Conservation (phyloP, 768 basidiomycete species). For the Amanita rubescens region DNA sequence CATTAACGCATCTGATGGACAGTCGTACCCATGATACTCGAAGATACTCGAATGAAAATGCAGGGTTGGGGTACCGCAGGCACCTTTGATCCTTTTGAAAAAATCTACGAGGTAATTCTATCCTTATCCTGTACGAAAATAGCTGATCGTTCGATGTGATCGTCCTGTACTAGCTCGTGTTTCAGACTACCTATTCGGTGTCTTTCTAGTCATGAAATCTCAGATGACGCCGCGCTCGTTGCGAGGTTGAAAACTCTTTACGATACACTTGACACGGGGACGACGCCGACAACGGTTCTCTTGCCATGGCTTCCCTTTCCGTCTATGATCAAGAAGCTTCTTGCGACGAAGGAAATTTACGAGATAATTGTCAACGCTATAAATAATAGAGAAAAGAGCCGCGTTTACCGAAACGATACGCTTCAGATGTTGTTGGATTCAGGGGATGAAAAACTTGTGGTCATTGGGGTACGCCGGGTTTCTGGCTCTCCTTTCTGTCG, state of each 20-base stretch:
- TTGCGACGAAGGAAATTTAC: slow-evolving; percentile 72
- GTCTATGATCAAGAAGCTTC: slow-evolving; percentile 62
- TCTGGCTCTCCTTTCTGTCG: slow-evolving; percentile 11
- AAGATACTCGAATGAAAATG: slow-evolving; percentile 56
- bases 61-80: slow-evolving; percentile 60
- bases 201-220: slow-evolving; percentile 61
- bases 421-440: slow-evolving; percentile 69
- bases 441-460: slow-evolving; percentile 57
- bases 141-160: no score
- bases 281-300: slow-evolving; percentile 65
- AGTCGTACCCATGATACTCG: slow-evolving; percentile 63
- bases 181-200: slow-evolving; percentile 68
- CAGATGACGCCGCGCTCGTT: slow-evolving; percentile 56
- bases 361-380: slow-evolving; percentile 56
- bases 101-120: slow-evolving; percentile 52
- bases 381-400: slow-evolving; percentile 48
- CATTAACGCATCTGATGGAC: slow-evolving; percentile 4
- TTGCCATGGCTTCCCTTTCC: slow-evolving; percentile 73
- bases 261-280: slow-evolving; percentile 60
- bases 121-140: slow-evolving; percentile 5
- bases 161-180: no score
- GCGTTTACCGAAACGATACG: slow-evolving; percentile 53
- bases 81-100: slow-evolving; percentile 64
- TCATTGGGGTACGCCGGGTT: slow-evolving; percentile 53
- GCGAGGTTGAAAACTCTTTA: slow-evolving; percentile 57